Conservation (phyloP, 306 rosid species). For the Geum urbanum region DNA sequence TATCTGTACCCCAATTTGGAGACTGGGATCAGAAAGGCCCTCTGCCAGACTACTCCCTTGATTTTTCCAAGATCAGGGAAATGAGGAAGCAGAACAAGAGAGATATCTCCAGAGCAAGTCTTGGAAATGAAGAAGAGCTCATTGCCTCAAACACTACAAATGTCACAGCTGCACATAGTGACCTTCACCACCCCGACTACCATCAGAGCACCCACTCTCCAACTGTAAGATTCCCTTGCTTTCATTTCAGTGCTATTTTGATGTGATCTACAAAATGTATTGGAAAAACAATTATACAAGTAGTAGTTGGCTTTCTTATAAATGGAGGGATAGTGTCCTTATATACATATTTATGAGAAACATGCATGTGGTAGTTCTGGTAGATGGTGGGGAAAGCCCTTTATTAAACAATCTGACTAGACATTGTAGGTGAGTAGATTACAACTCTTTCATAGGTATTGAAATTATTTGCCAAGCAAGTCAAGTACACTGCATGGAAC, state of each 20-base stretch:
- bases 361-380: slow-evolving; percentile 27
- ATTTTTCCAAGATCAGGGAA: slow-evolving; percentile 93
- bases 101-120: slow-evolving; percentile 78
- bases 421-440: slow-evolving; percentile 9
- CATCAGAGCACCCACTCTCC: slow-evolving; percentile 64
- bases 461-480: background rate
- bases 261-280: slow-evolving; percentile 1
- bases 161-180: slow-evolving; percentile 36
- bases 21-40: slow-evolving; percentile 96
- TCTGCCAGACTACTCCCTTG: slow-evolving; percentile 83
- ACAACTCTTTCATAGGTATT: background rate
- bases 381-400: slow-evolving; percentile 17
- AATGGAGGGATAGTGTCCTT: slow-evolving; percentile 2
- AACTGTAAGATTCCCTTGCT: slow-evolving; percentile 55
- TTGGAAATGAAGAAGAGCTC: slow-evolving; percentile 94
- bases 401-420: slow-evolving; percentile 9
- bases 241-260: slow-evolving; percentile 13
- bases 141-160: slow-evolving; percentile 40
- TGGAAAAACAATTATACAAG: background rate
- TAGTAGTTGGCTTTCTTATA: slow-evolving; percentile 19
- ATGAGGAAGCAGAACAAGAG: slow-evolving; percentile 92
- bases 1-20: slow-evolving; percentile 97
- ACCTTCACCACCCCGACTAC: slow-evolving; percentile 45
- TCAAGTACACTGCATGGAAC: background rate
- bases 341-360: slow-evolving; percentile 19